phyloP scores from a whole-genome alignment of 306 rosid species.

The Hylodesmum podocarpum region DNA sequence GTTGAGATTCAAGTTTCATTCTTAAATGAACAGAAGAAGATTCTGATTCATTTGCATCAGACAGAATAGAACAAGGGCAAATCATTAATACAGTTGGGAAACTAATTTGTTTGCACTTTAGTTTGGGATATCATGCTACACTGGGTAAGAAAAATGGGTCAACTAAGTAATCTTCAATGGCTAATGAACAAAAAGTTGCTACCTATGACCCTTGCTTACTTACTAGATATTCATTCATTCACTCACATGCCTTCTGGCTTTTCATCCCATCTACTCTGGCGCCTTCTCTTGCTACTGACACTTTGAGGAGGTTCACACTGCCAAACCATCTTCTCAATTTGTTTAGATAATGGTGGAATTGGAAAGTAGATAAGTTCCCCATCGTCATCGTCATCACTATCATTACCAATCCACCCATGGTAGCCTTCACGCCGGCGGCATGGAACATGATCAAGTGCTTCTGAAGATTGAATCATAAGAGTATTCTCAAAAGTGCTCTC shows the following conservation, averaged over 20 bases:
- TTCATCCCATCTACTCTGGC: conserved; percentile 60
- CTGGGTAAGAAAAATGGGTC: background rate
- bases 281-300: conserved; percentile 6
- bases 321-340: conserved; percentile 25
- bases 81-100: background rate
- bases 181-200: background rate
- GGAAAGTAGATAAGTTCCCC: conserved; percentile 31
- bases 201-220: background rate
- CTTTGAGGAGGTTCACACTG: background rate
- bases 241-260: conserved; percentile 35
- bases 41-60: background rate
- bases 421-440: conserved; percentile 31
- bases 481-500: background rate
- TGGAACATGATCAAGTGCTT: background rate
- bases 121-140: background rate
- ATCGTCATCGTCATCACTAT: conserved; percentile 1
- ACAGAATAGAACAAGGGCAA: background rate
- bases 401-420: conserved; percentile 51
- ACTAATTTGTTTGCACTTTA: background rate
- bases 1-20: too few species aligned
- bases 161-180: background rate
- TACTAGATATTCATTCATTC: conserved; percentile 11
- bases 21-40: background rate
- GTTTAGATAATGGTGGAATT: conserved; percentile 31
- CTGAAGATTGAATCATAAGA: conserved; percentile 16